Evolutionary conservation across 345 rosid species (phyloP), one percentile per base, ranked within the genome.

Genomic region (Reutealis trisperma): DNA sequence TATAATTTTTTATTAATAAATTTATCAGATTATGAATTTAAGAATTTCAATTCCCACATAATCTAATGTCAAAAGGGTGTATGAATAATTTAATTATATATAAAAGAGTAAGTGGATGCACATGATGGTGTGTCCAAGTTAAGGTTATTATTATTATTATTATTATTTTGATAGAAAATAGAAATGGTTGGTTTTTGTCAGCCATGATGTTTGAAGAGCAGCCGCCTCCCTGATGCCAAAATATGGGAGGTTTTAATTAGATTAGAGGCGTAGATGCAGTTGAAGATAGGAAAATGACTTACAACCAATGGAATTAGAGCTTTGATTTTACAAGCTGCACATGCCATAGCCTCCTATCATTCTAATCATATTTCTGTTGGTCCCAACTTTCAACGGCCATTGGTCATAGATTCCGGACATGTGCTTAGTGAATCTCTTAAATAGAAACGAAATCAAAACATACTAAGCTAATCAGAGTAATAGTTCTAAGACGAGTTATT

Each of bases 231-330:
- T 4, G 41, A n/a, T 41, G 78, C 81, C 78, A 63, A 10, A 41
- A 58, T 67, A 73, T 59, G 49, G 71, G 75, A 61, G 54, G 19
- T 22, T 30, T 30, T 27, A 0, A n/a, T 27, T 4, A 9, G 57
- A 18, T 11, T 12, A 51, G 52, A 70, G 34, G 78, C 81, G n/a
- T 25, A 7, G 64, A 21, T 58, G 47, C 44, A 8, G 51, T 45
- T 68, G 16, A 25, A 54, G 76, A 67, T 76, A 34, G 73, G 83
- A 52, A 60, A 69, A 55, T 8, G 81, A 75, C 77, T 15, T 1
- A 42, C 2, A 22, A 37, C 82, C 81, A 77, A 77, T 52, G 21
- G 57, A 15, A 34, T 62, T 71, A 13, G 27, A 8, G 70, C 70
- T 60, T 37, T 72, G 64, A 47, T 34, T 52, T 25, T 2, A 15